A percentile compares a stretch with the other conserved stretches of the same genome.
These are phyloP conservation scores for Entamoeba moshkovskii DNA, from an alignment of 208 protist genomes.

Conservation along the genomic window DNA sequence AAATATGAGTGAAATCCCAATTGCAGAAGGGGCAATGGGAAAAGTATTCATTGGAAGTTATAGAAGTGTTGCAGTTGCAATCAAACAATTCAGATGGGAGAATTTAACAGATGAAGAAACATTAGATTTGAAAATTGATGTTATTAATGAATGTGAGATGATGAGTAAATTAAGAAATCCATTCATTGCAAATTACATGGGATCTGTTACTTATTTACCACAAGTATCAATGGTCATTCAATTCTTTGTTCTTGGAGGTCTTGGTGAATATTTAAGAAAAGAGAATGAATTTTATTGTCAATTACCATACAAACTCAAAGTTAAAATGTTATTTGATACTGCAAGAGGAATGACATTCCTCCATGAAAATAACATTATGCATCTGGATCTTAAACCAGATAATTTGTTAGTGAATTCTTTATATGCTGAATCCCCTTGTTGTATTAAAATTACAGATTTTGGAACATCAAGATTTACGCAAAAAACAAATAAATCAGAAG, in stretches of 20 bases:
- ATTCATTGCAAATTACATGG: neutral
- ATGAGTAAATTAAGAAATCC: slow-evolving; percentile 1
- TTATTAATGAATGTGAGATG: neutral
- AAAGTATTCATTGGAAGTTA: neutral
- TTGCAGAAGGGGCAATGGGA: neutral
- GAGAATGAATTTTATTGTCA: neutral
- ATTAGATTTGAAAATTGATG: neutral
- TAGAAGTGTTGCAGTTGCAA: neutral
- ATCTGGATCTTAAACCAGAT: neutral
- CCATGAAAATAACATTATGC: neutral
- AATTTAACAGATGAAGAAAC: neutral
- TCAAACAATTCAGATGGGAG: neutral
- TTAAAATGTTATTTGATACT: neutral
- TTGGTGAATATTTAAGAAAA: neutral
- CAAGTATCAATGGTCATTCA: neutral
- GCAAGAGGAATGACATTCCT: neutral
- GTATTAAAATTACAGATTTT: slow-evolving; percentile 1
- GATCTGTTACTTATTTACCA: neutral
- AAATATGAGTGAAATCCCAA: neutral
- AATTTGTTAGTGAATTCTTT: neutral
- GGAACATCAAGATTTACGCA: neutral
- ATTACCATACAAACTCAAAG: neutral
- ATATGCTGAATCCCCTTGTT: neutral
- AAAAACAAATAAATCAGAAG: neutral
- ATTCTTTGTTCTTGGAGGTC: neutral